Base-by-base conservation (phyloP, 148 eudicot genomes). In the Rhododendron mucronatum region DNA sequence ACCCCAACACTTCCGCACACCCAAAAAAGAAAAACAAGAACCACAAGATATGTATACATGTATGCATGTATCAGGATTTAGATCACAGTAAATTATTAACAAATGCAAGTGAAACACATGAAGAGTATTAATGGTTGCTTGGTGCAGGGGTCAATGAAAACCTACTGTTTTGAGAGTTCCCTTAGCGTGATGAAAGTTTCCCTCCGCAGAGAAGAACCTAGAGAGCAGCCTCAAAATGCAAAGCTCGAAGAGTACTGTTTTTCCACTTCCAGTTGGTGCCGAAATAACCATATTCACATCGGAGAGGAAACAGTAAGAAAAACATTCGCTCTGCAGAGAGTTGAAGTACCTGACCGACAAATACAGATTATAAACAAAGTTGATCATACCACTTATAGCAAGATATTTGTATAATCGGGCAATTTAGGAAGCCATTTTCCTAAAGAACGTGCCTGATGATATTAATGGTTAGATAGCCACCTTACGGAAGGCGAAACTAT, bases 261-360 rank as follows among this genome's bases (percentile, higher is more conserved):
- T 97, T 7, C 99, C 99, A 88, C 99, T 97, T 88, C 99, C 99
- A 90, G 99, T 97, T 84, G 99, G 99, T 82, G 98, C 99, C 82
- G 99, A 95, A 84, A 97, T 88, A 53, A 95, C 98, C 99, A 97
- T 95, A 88, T 97, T 97, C 28, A 91, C 88, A 88, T 97, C 98
- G 28, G 98, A 93, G 57, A 85, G 93, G 89, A 91, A 97, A 88
- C 99, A 97, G 28, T 92, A 84, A 79, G 96, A 92, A 91, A 93
- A 97, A 89, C 99, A 97, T 90, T 97, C 99, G 85, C 99, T 97
- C 95, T 97, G 99, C 88, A 97, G 90, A 16, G 99, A 97, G 91
- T 97, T 97, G 84, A 97, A 97, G 87, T 95, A 97, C 87, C 99
- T 97, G 91, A 83, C 83, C n/a, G 37, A 78, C 12, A 71, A 26